Evolutionary conservation across 805 yeast species (phyloP), one percentile per base, ranked within the genome.

Genomic region (Ogataea thermomethanolica): DNA sequence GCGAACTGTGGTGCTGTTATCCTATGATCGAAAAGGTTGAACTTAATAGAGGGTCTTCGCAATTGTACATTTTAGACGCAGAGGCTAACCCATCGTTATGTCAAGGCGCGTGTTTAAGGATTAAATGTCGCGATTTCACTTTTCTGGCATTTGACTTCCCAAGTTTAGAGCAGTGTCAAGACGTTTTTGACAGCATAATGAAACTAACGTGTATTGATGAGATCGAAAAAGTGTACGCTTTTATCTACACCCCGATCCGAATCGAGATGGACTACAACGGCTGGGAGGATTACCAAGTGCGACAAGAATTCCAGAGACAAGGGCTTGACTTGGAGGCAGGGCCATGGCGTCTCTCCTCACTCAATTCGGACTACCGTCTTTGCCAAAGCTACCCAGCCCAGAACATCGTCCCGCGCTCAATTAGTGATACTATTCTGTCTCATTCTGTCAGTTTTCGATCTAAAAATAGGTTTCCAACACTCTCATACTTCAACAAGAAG

Each of bases 1-100:
- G 79, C 42, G 98, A 93, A 59, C 76, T 87, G 23, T 93, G 98
- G 99, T 73, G 88, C 23, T 84, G 95, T 44, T 91, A 88, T 61
- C 96, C 97, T 1, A 76, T 89, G 47, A 79, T 90, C 24, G 81
- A 78, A 34, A 70, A 69, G 33, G 78, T 83, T 1, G 74, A 74
- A 50, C 72, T 77, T 58, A 66, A 75, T 45, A 61, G 75, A 46
- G 79, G 90, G 47, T 60, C 83, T 39, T 66, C 79, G 48, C 53
- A 60, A 37, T 22, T 58, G 25, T 48, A 44, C 46, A 24, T 45
- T 9, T 40, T 39, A 25, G 53, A 49, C 8, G 33, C 46, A 2
- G 52, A 50, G 9, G 32, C 45, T 20, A 38, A 47, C 26, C 46
- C 48, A n/a, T 40, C 29, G 11, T 33, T 53, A 25, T 50, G 53